These are phyloP conservation scores for Alternaria dauci DNA, from an alignment of 2,329 filamentous ascomycete species.

Conservation along the genomic window DNA sequence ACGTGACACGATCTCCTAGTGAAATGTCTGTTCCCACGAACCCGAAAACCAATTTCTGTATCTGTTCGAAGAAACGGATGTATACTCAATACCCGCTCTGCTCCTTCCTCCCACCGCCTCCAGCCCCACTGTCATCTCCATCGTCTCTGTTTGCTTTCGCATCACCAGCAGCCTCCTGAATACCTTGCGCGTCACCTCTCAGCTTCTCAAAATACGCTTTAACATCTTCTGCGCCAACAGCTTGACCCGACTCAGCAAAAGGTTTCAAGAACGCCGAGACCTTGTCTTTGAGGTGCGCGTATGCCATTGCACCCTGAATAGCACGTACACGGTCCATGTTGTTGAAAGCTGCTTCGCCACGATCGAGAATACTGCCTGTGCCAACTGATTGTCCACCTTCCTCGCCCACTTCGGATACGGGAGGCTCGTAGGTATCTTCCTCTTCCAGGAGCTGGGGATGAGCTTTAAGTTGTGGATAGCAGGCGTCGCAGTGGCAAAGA, in stretches of 20 bases:
- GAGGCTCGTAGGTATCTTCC: conserved; percentile 93
- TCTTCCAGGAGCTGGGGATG: conserved; percentile 89
- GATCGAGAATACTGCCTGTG: conserved; percentile 85
- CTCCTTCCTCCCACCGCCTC: conserved; percentile 44
- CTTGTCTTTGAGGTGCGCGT: conserved; percentile 94
- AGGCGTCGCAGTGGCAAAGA: conserved; percentile 83
- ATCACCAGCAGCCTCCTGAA: conserved; percentile 53
- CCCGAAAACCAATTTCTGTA: background rate
- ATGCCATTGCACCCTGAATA: conserved; percentile 96
- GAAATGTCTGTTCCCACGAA: background rate
- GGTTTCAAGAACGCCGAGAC: conserved; percentile 94
- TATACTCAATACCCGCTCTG: conserved; percentile 51
- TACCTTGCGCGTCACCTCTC: conserved; percentile 82
- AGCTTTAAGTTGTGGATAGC: conserved; percentile 74
- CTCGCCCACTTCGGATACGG: conserved; percentile 70
- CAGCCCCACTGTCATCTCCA: conserved; percentile 32
- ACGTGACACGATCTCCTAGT: background rate
- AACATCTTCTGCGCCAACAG: conserved; percentile 93
- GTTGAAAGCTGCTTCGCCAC: conserved; percentile 89
- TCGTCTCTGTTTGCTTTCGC: conserved; percentile 40
- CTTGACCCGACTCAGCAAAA: conserved; percentile 88
- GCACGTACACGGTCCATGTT: conserved; percentile 92
- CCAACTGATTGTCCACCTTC: conserved; percentile 67
- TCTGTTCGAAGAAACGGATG: background rate
- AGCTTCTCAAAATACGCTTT: conserved; percentile 96